These are phyloP conservation scores for Amphirosellinia nigrospora DNA, from an alignment of 495 filamentous ascomycete species.

Conservation along the genomic window DNA sequence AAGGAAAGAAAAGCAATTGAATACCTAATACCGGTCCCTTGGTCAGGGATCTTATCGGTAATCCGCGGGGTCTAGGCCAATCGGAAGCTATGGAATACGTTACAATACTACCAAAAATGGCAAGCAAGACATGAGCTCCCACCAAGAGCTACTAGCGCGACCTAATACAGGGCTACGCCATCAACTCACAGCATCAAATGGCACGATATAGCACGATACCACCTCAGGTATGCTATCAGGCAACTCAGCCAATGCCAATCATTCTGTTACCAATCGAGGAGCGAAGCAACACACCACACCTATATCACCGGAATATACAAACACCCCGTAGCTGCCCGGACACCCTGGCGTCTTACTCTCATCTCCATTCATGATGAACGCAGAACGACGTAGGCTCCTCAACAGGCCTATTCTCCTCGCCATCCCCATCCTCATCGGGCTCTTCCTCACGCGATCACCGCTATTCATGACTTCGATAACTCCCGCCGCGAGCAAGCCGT, in stretches of 20 bases:
- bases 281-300: constrained; percentile 18
- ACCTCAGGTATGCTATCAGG: neutral
- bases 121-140: constrained; percentile 1
- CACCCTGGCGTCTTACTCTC: neutral
- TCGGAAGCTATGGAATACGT: constrained; percentile 3
- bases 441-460: constrained; percentile 50
- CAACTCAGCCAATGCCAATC: constrained; percentile 10
- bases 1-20: neutral
- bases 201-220: constrained; percentile 23
- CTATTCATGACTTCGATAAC: constrained; percentile 47
- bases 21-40: neutral
- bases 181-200: neutral
- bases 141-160: neutral
- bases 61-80: neutral
- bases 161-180: neutral
- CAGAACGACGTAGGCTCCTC: constrained; percentile 28
- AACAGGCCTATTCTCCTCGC: constrained; percentile 41
- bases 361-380: constrained; percentile 20
- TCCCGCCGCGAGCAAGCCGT: constrained; percentile 42
- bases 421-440: constrained; percentile 43
- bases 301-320: neutral
- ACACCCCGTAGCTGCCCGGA: neutral
- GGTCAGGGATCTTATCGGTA: neutral
- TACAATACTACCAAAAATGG: neutral
- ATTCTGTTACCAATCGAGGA: constrained; percentile 22